Conservation (phyloP, 257 asterid genomes). For the Lycium barbarum region DNA sequence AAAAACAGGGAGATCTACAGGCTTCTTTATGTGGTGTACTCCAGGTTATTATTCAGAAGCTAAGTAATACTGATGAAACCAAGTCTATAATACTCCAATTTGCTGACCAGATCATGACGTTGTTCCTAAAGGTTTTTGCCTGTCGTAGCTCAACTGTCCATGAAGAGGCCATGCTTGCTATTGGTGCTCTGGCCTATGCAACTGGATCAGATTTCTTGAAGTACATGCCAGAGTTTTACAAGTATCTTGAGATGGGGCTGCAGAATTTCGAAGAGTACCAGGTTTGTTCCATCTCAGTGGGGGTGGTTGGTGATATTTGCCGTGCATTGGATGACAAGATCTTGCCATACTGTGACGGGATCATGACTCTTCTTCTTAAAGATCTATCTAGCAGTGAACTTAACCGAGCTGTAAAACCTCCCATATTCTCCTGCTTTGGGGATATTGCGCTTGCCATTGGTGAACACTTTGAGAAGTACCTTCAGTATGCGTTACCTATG, state of each 20-base stretch:
- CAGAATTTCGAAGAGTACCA: conserved; percentile 89
- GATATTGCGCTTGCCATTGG: conserved; percentile 94
- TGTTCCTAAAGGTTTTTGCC: conserved; percentile 77
- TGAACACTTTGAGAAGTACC: conserved; percentile 71
- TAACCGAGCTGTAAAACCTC: conserved; percentile 84
- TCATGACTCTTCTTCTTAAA: conserved; percentile 77
- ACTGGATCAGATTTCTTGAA: conserved; percentile 68
- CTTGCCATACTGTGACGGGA: conserved; percentile 77
- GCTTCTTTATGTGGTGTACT: conserved; percentile 89
- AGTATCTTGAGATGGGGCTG: conserved; percentile 81
- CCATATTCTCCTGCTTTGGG: conserved; percentile 84
- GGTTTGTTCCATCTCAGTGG: conserved; percentile 87
- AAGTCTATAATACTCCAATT: conserved; percentile 65
- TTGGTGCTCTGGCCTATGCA: conserved; percentile 86
- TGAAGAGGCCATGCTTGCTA: conserved; percentile 94
- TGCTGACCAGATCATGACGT: conserved; percentile 76
- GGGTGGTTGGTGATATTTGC: conserved; percentile 86
- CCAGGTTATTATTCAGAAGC: conserved; percentile 82
- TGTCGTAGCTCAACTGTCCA: conserved; percentile 87
- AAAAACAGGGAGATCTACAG: conserved; percentile 85
- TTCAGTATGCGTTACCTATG: conserved; percentile 70
- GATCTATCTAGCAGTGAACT: conserved; percentile 73
- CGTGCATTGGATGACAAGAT: conserved; percentile 82
- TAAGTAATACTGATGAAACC: conserved; percentile 65
- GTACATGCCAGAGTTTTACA: conserved; percentile 79